Percentiles rank a stretch among this genome's conserved stretches.
These are phyloP conservation scores for Beta lomatogona DNA, from an alignment of 179 eudicot species.

Conservation along the genomic window DNA sequence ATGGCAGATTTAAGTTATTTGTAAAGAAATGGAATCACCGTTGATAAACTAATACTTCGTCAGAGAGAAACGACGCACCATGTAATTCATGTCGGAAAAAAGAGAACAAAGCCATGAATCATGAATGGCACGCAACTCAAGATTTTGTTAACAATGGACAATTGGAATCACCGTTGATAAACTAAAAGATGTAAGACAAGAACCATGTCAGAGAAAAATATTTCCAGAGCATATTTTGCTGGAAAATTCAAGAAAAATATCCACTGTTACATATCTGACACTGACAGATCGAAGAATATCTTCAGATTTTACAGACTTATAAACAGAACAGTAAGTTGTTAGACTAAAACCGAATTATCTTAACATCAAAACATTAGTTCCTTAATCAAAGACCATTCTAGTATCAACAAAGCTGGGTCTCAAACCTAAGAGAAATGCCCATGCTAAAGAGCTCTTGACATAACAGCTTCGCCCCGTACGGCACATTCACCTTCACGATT, in stretches of 20 bases:
- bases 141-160: background rate
- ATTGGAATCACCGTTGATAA: background rate
- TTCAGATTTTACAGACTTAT: slow-evolving; percentile 3
- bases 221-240: slow-evolving; percentile 3
- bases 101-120: background rate
- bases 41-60: too few relatives aligned
- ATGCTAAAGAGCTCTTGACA: slow-evolving; percentile 92
- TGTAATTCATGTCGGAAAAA: background rate
- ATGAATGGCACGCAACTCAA: too few relatives aligned
- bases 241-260: background rate
- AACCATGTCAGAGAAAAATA: background rate
- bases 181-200: background rate
- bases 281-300: background rate
- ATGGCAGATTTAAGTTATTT: too few relatives aligned
- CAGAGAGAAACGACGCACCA: background rate
- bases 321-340: slow-evolving; percentile 1
- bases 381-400: background rate
- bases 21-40: background rate
- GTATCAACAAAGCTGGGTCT: slow-evolving; percentile 68
- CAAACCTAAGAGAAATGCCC: slow-evolving; percentile 91
- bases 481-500: slow-evolving; percentile 72
- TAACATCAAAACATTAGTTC: background rate
- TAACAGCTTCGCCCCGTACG: slow-evolving; percentile 87
- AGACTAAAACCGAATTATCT: background rate
- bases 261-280: background rate